Percentiles rank a stretch among this genome's conserved stretches.
These are phyloP conservation scores for Diaporthe vaccinii DNA, from an alignment of 2,329 filamentous ascomycete genomes.

Conservation along the genomic window DNA sequence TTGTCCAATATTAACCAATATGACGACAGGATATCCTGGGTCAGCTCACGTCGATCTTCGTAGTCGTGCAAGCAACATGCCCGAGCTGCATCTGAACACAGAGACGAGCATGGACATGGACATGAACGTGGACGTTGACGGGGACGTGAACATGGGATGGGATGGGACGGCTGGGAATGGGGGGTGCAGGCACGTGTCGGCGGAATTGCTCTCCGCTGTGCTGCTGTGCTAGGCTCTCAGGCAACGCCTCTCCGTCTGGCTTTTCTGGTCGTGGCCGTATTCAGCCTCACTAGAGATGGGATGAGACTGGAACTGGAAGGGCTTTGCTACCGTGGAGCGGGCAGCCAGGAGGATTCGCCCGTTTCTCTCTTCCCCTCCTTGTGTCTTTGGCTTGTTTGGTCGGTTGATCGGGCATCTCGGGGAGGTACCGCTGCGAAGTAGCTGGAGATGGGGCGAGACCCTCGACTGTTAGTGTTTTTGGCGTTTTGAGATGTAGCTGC, in stretches of 20 bases:
- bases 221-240: constrained; percentile 9
- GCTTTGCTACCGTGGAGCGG: constrained; percentile 1
- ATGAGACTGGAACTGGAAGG: neutral
- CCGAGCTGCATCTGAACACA: constrained; percentile 16
- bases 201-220: neutral
- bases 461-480: no score
- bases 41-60: constrained; percentile 19
- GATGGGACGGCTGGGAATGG: neutral
- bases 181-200: constrained; percentile 17
- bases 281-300: constrained; percentile 4
- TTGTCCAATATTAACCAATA: constrained; percentile 9
- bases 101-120: neutral
- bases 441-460: neutral
- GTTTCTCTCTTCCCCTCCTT: constrained; percentile 16
- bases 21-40: constrained; percentile 5
- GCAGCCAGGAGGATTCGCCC: constrained; percentile 18
- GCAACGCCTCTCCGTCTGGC: neutral
- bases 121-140: neutral
- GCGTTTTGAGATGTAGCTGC: neutral
- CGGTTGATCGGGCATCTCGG: constrained; percentile 4
- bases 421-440: neutral
- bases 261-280: neutral
- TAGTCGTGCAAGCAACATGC: constrained; percentile 22
- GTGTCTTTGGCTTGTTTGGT: constrained; percentile 9
- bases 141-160: neutral